Evolutionary conservation across 2,329 filamentous ascomycete species (phyloP).

Genomic region (Ophiostoma tasmaniense): DNA sequence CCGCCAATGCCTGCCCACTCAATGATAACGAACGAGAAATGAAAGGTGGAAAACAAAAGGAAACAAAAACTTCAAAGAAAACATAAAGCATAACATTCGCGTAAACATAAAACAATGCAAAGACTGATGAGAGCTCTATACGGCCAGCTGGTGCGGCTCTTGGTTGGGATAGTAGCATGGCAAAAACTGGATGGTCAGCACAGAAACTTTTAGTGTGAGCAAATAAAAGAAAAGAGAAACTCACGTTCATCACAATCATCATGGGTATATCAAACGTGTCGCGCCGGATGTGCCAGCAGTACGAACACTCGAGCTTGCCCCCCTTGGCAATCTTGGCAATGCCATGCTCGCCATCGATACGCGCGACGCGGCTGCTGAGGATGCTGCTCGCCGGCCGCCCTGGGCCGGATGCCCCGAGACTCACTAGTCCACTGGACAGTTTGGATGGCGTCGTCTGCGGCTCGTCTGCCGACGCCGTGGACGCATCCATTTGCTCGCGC

Average conservation of each 20-base stretch:
- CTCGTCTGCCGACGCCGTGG: conserved; percentile 7
- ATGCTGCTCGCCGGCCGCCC: conserved; percentile 35
- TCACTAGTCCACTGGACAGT: neutral
- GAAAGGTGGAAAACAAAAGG: neutral
- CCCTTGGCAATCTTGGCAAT: conserved; percentile 77
- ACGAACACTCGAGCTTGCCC: conserved; percentile 88
- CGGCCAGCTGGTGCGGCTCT: conserved; percentile 47
- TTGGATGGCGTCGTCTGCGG: neutral
- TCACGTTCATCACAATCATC: conserved; percentile 96
- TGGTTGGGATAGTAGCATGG: conserved; percentile 52
- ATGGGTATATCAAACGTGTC: conserved; percentile 98
- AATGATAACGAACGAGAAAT: neutral
- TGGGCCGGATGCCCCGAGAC: conserved; percentile 21
- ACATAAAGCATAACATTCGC: neutral
- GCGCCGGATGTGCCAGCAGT: conserved; percentile 93
- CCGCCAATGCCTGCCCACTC: conserved; percentile 18
- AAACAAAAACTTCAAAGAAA: no score
- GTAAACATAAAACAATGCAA: neutral
- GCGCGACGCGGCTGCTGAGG: conserved; percentile 50
- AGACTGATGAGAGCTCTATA: conserved; percentile 29
- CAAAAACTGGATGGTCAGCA: conserved; percentile 38
- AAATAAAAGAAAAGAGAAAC: conserved; percentile 32
- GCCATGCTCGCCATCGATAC: conserved; percentile 64
- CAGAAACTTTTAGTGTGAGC: no score
- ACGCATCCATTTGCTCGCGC: conserved; percentile 46